Percentiles rank a stretch among this genome's conserved stretches.
Conservation (phyloP, 441 rosid species). For the Populus tomentosa region DNA sequence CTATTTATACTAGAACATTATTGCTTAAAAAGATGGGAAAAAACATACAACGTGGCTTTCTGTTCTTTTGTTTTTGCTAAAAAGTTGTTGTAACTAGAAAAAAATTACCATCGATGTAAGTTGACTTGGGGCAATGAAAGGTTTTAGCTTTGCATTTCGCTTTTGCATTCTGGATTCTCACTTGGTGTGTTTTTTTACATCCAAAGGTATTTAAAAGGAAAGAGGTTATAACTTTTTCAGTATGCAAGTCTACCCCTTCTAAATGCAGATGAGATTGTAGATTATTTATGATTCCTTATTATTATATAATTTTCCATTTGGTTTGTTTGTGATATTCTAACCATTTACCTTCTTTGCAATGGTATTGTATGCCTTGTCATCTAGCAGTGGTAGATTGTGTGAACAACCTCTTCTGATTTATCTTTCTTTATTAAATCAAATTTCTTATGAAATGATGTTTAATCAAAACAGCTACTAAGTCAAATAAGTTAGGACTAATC, state of each 20-base stretch:
- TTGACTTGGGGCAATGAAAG: neutral
- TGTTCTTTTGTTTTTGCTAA: neutral
- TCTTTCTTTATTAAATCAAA: neutral
- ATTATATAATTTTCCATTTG: neutral
- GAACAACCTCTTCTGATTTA: neutral
- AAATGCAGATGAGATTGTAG: neutral
- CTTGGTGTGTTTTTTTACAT: conserved; percentile 9
- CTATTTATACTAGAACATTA: neutral
- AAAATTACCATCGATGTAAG: neutral
- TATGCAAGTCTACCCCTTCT: conserved; percentile 9
- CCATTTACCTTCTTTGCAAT: neutral
- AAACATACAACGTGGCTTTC: no score
- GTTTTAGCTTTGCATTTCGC: neutral
- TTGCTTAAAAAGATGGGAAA: neutral
- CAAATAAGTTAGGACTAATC: neutral
- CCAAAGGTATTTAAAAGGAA: conserved; percentile 8
- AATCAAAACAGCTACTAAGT: neutral
- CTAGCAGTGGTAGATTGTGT: conserved; percentile 13
- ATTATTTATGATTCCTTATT: neutral
- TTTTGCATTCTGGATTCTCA: conserved; percentile 18
- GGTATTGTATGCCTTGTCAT: neutral
- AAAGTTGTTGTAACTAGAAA: neutral
- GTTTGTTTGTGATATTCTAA: neutral
- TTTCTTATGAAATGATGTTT: neutral
- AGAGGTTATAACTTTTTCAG: conserved; percentile 16